Evolutionary conservation across 1,139 yeast genomes (phyloP).

Genomic region (Taiozyma sp.): DNA sequence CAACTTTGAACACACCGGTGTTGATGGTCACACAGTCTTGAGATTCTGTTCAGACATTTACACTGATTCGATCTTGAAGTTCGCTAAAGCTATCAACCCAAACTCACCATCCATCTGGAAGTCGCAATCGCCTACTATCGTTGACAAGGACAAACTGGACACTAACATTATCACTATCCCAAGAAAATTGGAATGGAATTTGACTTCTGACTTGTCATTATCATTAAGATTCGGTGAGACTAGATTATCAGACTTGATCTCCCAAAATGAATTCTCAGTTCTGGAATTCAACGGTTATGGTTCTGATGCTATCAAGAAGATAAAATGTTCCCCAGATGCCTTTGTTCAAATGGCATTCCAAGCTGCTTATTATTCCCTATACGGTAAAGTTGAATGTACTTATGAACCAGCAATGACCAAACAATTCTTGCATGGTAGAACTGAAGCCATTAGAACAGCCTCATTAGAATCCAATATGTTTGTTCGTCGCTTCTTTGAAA

Average conservation of each 20-base stretch:
- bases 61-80: constrained; percentile 83
- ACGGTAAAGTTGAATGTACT: constrained; percentile 90
- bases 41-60: constrained; percentile 86
- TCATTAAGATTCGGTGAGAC: constrained; percentile 91
- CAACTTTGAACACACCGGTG: constrained; percentile 93
- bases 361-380: constrained; percentile 85
- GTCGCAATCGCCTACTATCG: constrained; percentile 42
- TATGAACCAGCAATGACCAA: constrained; percentile 98
- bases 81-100: constrained; percentile 79
- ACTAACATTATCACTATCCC: constrained; percentile 59
- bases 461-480: constrained; percentile 75
- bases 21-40: constrained; percentile 91
- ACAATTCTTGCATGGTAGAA: constrained; percentile 79
- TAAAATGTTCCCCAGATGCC: constrained; percentile 93
- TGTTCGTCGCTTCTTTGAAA: constrained; percentile 82
- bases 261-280: constrained; percentile 84
- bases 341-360: constrained; percentile 94
- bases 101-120: constrained; percentile 81
- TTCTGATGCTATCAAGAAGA: constrained; percentile 69
- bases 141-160: constrained; percentile 33
- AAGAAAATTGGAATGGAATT: constrained; percentile 84
- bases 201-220: constrained; percentile 71
- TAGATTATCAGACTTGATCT: constrained; percentile 77
- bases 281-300: constrained; percentile 78
- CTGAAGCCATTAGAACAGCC: constrained; percentile 87